Evolutionary conservation across 305 asterid genomes (phyloP), one percentile per base, ranked within the genome.

Genomic region (Fraxinus ornus): DNA sequence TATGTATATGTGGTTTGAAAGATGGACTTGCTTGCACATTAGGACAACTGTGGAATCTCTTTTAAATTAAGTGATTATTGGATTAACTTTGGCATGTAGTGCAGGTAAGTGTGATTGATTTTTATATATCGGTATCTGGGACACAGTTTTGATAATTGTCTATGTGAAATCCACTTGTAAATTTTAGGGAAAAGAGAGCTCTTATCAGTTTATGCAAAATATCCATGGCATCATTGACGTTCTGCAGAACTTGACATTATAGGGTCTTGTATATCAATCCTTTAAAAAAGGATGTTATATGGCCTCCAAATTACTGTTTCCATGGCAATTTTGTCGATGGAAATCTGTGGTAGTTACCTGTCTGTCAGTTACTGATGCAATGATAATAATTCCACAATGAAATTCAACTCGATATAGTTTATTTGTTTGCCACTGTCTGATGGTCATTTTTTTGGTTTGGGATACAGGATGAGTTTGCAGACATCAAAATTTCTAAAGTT

Each of bases 391-490:
- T 60, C 9, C 13, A 22, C 71, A n/a, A 55, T 21, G 32, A 7
- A 22, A 4, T 28, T 77, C 57, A 77, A 12, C 55, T 57, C 41
- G 44, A 6, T 55, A 68, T 47, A 19, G 19, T 72, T 64, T 80
- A 64, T 72, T 73, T 33, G 41, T 81, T 60, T 76, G 71, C 81
- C 77, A 62, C 22, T n/a, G 55, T 73, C 73, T 5, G 62, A 33
- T 78, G 44, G 44, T 28, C 84, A 9, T 74, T 52, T 79, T 49
- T 21, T 84, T 70, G 60, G 37, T 35, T 37, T 57, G 28, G 39
- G 57, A 60, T 79, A 33, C 90, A 93, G 97, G 96, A 91, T 77
- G 94, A 89, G 39, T 75, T 81, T 19, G 81, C 83, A 47, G 92
- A 81, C 74, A 86, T 86, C 79, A 74, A 88, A 80, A 87, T 87